These are phyloP conservation scores for Chlorencoelia australis DNA, from an alignment of 2,329 filamentous ascomycete genomes.

Conservation along the genomic window DNA sequence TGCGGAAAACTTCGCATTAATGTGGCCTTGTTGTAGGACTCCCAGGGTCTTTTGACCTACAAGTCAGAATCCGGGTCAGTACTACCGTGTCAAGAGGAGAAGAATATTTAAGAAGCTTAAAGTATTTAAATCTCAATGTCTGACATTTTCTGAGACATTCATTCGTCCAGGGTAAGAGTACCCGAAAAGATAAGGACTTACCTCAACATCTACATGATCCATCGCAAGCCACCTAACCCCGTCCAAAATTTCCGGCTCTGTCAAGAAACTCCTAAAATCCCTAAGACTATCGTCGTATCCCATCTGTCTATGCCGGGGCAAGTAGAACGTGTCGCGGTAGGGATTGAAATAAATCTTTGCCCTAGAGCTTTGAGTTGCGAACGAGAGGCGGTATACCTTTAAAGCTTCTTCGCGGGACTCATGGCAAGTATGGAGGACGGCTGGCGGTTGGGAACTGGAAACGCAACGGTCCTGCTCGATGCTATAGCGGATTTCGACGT, in stretches of 20 bases:
- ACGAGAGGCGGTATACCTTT: slow-evolving; percentile 28
- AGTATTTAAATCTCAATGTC: no score
- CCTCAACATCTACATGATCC: slow-evolving; percentile 34
- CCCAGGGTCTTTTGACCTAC: slow-evolving; percentile 36
- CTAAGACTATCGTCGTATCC: slow-evolving; percentile 29
- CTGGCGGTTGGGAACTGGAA: slow-evolving; percentile 30
- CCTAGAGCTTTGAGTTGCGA: slow-evolving; percentile 27
- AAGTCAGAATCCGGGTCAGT: slow-evolving; percentile 9
- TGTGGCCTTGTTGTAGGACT: slow-evolving; percentile 40
- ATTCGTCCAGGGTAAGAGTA: slow-evolving; percentile 28
- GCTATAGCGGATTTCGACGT: slow-evolving; percentile 28
- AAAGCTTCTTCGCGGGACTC: slow-evolving; percentile 35
- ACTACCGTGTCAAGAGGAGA: slow-evolving; percentile 16
- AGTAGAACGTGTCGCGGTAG: slow-evolving; percentile 21
- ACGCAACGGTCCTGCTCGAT: slow-evolving; percentile 22
- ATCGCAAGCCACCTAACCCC: slow-evolving; percentile 34
- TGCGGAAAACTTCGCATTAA: slow-evolving; percentile 34
- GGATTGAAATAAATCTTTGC: slow-evolving; percentile 24
- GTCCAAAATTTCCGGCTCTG: slow-evolving; percentile 23
- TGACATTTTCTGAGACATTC: no score
- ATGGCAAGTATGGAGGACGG: slow-evolving; percentile 32
- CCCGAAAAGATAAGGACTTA: slow-evolving; percentile 34
- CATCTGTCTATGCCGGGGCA: slow-evolving; percentile 28
- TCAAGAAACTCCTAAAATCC: slow-evolving; percentile 32
- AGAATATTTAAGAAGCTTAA: no score